phyloP scores from a whole-genome alignment of 208 protist species.

The Crithidia mellificae region DNA sequence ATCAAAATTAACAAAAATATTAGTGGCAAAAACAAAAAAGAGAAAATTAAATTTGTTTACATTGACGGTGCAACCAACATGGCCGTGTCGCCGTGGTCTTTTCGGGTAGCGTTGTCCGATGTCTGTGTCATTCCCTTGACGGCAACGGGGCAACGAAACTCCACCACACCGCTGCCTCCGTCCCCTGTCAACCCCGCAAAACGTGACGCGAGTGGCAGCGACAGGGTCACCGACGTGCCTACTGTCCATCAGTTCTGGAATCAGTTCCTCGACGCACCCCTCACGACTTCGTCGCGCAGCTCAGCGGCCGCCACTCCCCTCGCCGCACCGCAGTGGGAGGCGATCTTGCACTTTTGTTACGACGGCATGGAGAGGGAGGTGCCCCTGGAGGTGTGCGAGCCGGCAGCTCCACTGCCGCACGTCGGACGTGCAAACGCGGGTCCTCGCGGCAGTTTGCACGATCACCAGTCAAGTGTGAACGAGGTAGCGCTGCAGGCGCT shows the following conservation, averaged over 20 bases:
- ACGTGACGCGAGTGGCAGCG: too few species aligned
- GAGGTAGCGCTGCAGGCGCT: not conserved
- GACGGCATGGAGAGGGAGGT: slow-evolving; percentile 38
- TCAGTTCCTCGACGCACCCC: slow-evolving; percentile 1
- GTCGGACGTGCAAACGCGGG: not conserved
- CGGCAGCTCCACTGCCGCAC: not conserved
- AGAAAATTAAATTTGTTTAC: not conserved
- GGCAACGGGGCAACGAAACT: not conserved
- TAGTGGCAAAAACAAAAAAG: not conserved
- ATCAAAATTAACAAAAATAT: too few species aligned
- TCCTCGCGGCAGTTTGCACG: not conserved
- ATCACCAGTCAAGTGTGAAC: not conserved
- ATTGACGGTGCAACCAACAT: not conserved
- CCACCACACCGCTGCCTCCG: not conserved
- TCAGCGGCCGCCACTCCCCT: not conserved
- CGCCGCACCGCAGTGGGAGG: slow-evolving; percentile 1
- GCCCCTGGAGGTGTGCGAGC: slow-evolving; percentile 15
- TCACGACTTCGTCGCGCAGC: not conserved
- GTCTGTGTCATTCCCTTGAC: slow-evolving; percentile 14
- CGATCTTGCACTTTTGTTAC: slow-evolving; percentile 26
- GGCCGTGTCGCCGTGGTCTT: slow-evolving; percentile 12
- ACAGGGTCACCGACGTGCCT: not conserved
- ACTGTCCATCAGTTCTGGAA: slow-evolving; percentile 1
- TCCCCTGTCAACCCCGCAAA: not conserved
- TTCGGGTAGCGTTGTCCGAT: slow-evolving; percentile 24